Base-by-base conservation (phyloP, 2,329 filamentous ascomycete genomes). In the Pseudogymnoascus sp. region DNA sequence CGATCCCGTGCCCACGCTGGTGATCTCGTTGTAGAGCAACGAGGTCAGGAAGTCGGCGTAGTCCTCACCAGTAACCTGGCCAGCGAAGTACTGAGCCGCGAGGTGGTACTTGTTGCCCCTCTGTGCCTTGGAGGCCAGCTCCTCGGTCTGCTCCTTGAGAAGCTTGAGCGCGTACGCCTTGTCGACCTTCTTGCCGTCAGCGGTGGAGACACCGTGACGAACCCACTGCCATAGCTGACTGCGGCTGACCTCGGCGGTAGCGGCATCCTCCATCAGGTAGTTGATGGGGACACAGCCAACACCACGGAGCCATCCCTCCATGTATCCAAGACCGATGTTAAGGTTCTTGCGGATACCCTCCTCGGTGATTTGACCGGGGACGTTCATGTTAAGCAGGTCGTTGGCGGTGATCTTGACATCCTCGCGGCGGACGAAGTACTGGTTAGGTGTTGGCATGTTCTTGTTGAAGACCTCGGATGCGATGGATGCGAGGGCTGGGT, bases 391-490 rank as follows among this genome's bases (percentile, higher is more conserved):
- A 63, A 97, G 84, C 60, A 99, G 83, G 72, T 97, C 94, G 70
- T 94, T 95, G 70, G 86, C 87, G 54, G 87, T 87, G 71, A 99
- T 87, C 71, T 84, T 78, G 63, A 97, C 92, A 57, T 97, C 93
- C 76, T 97, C 92, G 65, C 92, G 87, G 66, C 92, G 90, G 65
- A 91, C 79, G 74, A 93, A 94, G 70, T 96, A 86, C 78, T 99
- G 94, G 80, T 99, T 99, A 57, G 94, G 92, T 3, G 93, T 96
- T 8, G 94, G 94, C 94, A 99, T 99, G 81, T 97, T 80, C 79
- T 92, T 87, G 84, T 97, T 96, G 84, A 99, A 99, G 70, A 97
- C 83, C 57, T 97, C 93, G 39, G 86, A 86, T 20, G 94, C 93
- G 70, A 97, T 96, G 63, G 81, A 69, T 4, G 94, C 93, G 60